phyloP scores from a whole-genome alignment of 805 yeast genomes.

The Cyberlindnera mrakii region DNA sequence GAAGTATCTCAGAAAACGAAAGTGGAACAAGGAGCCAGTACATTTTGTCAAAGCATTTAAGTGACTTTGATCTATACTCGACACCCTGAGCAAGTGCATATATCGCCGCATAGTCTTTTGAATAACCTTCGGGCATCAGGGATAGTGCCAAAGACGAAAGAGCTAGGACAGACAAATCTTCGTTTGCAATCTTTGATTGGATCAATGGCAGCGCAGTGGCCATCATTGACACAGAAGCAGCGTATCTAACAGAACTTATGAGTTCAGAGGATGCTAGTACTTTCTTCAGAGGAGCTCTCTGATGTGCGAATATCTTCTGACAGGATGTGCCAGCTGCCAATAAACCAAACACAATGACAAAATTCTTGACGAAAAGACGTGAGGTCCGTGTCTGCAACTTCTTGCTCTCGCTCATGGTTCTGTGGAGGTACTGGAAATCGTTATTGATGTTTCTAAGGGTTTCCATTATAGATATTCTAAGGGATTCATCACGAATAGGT shows the following conservation, averaged over 20 bases:
- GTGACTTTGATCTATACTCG: conserved; percentile 5
- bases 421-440: conserved; percentile 3
- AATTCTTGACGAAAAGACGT: conserved; percentile 6
- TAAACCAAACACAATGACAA: conserved; percentile 7
- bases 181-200: conserved; percentile 1
- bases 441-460: conserved; percentile 1
- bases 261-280: background rate
- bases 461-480: conserved; percentile 8
- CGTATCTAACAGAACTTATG: background rate
- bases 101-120: conserved; percentile 10
- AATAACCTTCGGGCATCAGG: conserved; percentile 10
- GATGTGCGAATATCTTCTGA: conserved; percentile 2
- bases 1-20: conserved; percentile 11
- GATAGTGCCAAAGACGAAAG: conserved; percentile 5
- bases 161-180: background rate
- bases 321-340: conserved; percentile 3
- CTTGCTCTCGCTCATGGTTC: background rate
- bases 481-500: conserved; percentile 4
- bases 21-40: conserved; percentile 17
- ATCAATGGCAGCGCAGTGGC: conserved; percentile 4
- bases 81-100: conserved; percentile 11
- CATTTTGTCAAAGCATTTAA: background rate
- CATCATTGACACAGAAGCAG: conserved; percentile 2
- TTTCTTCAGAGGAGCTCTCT: background rate
- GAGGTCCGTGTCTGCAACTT: conserved; percentile 3